Base-by-base conservation (phyloP, 306 rosid genomes). In the Dryas alaskensis region DNA sequence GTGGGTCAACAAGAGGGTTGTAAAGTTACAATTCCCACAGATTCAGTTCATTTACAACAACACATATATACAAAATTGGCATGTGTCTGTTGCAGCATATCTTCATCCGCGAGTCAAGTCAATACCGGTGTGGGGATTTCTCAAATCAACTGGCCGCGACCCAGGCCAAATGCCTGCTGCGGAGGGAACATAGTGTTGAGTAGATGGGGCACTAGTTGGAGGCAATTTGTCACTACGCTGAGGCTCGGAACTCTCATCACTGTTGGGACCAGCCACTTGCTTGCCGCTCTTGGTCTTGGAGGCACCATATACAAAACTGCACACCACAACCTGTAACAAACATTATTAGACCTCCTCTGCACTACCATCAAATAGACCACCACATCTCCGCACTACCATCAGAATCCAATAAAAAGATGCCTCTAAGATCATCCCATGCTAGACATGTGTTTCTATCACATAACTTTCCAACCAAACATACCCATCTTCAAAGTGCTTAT, bases 31-130 rank as follows among this genome's bases (percentile, higher is more conserved):
- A 75, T 70, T 86, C 85, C 77, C 80, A 78, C 82, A 80, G 79
- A 76, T 80, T 76, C 77, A 49, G 74, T 70, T 80, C 81, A 84
- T 93, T 79, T 87, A 87, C 97, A 87, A 81, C 87, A 78, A 82
- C 81, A 87, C 81, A 81, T 80, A 78, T 86, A 83, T 86, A 90
- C 93, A 89, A 87, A 89, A 81, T 84, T 73, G 81, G 63, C 81
- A 85, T 81, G 85, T 80, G 82, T 82, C 86, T 84, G 83, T 87
- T 77, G 79, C 81, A 69, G 76, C 62, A 72, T 76, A 68, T 65
- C 60, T 74, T 89, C 88, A 92, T 45, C 98, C 98, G 7, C 95
- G 96, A 57, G 78, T 95, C 91, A 92, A 81, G 87, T 95, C 99
- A 60, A 95, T 90, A 72, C 99, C 98, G 0, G 90, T 87, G 79